Base-by-base conservation (phyloP, 495 filamentous ascomycete species). In the Glutinoglossum americanum region DNA sequence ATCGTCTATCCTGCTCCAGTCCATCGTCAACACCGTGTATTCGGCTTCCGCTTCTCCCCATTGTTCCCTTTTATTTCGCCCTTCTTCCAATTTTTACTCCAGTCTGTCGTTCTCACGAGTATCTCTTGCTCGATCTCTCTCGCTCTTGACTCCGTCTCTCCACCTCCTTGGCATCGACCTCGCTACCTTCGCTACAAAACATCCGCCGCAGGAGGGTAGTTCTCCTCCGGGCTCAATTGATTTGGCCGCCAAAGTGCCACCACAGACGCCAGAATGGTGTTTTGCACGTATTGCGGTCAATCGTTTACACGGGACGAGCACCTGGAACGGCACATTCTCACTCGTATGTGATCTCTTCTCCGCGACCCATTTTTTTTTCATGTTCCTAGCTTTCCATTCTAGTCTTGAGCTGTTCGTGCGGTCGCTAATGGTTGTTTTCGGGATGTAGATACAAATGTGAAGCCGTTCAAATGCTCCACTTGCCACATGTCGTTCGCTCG, bases 121-220 rank as follows among this genome's bases (percentile, higher is more conserved):
- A 58, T 56, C 28, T 62, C 53, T 51, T 66, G 37, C 54, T 63
- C 59, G 17, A 59, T n/a, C 54, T 11, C 57, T 47, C 59, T 45
- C 28, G 17, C 60, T 66, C 13, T 10, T 13, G 15, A 10, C 7
- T 39, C 13, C 41, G 1, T 10, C 17, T 45, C n/a, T 19, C 3
- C 41, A 1, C 13, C n/a, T 23, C 41, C 37, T 41, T 41, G 37
- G 37, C 41, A 13, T 41, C 37, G 37, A n/a, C 37, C 37, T 41
- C 37, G 37, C n/a, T n/a, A n/a, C 37, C 37, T 15, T 41, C 37
- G 37, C 37, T 41, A 41, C 15, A 41, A n/a, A 2, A 11, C 37
- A 41, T 9, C 30, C 9, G 30, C 30, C 30, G 9, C 30, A 33
- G 30, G 30, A 9, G 30, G 9, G 30, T 9, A 4, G 30, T 33